Conservation (phyloP, 148 eudicot genomes). For the Camellia japonica region DNA sequence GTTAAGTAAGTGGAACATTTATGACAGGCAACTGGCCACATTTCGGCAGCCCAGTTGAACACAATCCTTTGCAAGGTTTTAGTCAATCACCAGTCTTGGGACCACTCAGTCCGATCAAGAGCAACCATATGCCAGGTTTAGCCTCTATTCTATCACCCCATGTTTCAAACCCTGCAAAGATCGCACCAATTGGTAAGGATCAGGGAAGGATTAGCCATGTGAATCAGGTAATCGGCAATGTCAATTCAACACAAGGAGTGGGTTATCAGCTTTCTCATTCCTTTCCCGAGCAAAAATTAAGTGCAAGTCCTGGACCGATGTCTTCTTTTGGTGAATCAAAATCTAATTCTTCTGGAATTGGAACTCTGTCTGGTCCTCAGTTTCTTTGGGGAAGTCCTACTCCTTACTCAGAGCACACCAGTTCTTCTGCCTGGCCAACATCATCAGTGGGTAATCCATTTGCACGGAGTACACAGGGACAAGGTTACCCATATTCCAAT, state of each 20-base stretch:
- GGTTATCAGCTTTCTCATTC: constrained; percentile 33
- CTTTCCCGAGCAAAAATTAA: constrained; percentile 30
- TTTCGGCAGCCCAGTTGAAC: constrained; percentile 45
- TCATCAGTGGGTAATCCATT: constrained; percentile 32
- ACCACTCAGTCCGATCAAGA: constrained; percentile 32
- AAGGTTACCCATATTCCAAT: constrained; percentile 31
- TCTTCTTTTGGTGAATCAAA: constrained; percentile 38
- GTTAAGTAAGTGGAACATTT: constrained; percentile 3
- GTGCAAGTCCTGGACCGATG: constrained; percentile 35
- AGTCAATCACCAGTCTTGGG: constrained; percentile 34
- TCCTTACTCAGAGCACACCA: constrained; percentile 24
- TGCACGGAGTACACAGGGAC: constrained; percentile 25
- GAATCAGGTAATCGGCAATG: constrained; percentile 16
- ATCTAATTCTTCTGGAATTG: constrained; percentile 32
- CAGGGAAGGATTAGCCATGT: constrained; percentile 23
- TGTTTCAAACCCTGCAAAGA: constrained; percentile 35
- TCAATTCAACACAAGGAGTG: constrained; percentile 23
- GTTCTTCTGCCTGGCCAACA: constrained; percentile 41
- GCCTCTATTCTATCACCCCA: constrained; percentile 43
- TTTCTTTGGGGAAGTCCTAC: constrained; percentile 65
- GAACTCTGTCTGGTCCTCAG: constrained; percentile 52
- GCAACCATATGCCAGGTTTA: constrained; percentile 37
- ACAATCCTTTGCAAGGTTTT: constrained; percentile 38
- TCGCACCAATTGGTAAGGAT: constrained; percentile 53
- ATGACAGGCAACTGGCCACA: constrained; percentile 47